phyloP scores from a whole-genome alignment of 169 alveolate genomes.

The Amoebophrya sp. region DNA sequence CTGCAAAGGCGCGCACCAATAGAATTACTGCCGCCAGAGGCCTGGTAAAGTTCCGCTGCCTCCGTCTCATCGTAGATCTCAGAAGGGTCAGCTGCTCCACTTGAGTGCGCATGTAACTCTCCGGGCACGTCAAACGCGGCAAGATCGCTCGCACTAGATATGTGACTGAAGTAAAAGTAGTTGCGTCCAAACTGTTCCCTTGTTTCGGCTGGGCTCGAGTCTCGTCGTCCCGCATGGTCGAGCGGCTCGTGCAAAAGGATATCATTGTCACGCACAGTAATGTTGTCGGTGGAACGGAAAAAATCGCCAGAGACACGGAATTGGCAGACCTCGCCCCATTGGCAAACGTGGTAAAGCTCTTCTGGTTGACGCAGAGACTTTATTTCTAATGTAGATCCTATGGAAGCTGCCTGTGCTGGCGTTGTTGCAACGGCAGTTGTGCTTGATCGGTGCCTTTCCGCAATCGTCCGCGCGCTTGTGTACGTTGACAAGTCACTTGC shows the following conservation, averaged over 20 bases:
- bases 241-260: too few relatives aligned
- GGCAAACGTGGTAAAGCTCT: neutral
- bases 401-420: neutral
- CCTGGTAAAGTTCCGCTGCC: neutral
- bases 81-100: too few relatives aligned
- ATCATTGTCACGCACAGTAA: neutral
- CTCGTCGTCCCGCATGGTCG: too few relatives aligned
- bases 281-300: neutral
- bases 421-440: neutral
- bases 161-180: neutral
- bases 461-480: neutral
- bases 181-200: neutral
- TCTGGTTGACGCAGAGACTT: neutral
- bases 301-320: slow-evolving; percentile 20
- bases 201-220: neutral
- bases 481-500: neutral
- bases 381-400: too few relatives aligned
- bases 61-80: too few relatives aligned
- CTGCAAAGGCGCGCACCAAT: neutral
- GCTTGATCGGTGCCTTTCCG: neutral
- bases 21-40: neutral
- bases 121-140: neutral
- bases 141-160: neutral
- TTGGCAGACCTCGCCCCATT: slow-evolving; percentile 18
- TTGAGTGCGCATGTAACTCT: too few relatives aligned